These are phyloP conservation scores for Petunia hybrid DNA, from an alignment of 305 asterid genomes.

Conservation along the genomic window DNA sequence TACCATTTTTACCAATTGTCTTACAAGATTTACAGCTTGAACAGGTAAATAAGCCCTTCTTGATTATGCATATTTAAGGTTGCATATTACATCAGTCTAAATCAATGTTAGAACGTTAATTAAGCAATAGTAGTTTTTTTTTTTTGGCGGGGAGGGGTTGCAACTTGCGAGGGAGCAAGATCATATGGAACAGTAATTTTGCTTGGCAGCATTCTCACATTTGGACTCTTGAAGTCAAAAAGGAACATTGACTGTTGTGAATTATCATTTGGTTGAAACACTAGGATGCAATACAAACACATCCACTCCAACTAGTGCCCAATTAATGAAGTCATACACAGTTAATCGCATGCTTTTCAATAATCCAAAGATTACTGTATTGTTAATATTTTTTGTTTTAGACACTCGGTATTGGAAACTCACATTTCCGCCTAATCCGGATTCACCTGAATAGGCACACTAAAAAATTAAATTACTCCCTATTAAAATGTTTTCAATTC, in stretches of 20 bases:
- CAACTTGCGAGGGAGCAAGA: background rate
- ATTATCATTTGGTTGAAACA: slow-evolving; percentile 22
- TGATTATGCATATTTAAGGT: background rate
- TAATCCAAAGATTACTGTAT: background rate
- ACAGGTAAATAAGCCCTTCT: too few relatives aligned
- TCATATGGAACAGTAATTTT: background rate
- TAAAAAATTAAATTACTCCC: too few relatives aligned
- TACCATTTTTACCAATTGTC: background rate
- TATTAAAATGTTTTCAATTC: too few relatives aligned
- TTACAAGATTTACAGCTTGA: background rate
- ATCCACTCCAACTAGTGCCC: background rate
- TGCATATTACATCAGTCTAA: background rate
- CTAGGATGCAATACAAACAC: background rate
- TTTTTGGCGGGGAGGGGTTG: background rate
- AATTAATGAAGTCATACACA: slow-evolving; percentile 26
- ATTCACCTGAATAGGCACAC: too few relatives aligned
- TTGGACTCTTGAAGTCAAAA: background rate
- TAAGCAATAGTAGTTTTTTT: background rate
- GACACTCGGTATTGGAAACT: too few relatives aligned
- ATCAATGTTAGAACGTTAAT: background rate
- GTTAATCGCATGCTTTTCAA: slow-evolving; percentile 11
- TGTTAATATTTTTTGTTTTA: too few relatives aligned
- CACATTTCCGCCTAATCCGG: too few relatives aligned
- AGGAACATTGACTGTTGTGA: background rate
- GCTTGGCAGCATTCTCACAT: background rate